Conservation (phyloP, 768 basidiomycete species). For the Dioszegia hungarica region DNA sequence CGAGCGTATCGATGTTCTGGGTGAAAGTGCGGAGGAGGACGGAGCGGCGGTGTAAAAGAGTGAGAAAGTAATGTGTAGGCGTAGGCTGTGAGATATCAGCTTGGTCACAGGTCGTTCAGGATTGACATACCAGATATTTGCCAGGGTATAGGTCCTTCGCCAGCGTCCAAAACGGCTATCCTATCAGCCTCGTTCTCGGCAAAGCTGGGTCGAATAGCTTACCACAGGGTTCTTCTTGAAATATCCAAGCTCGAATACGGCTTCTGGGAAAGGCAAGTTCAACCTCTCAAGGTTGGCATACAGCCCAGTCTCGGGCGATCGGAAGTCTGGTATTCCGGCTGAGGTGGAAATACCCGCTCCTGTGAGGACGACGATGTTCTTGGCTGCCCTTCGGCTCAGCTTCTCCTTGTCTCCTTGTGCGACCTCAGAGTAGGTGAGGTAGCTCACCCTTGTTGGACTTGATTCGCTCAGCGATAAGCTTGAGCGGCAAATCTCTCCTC, state of each 20-base stretch:
- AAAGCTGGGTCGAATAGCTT: not conserved
- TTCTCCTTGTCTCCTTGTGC: too few relatives aligned
- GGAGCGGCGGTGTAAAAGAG: constrained; percentile 64
- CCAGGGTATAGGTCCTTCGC: constrained; percentile 92
- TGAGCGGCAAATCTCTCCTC: not conserved
- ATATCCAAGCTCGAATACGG: constrained; percentile 87
- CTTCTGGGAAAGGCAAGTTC: constrained; percentile 76
- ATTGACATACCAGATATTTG: constrained; percentile 48
- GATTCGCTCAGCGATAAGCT: constrained; percentile 10
- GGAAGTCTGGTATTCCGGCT: constrained; percentile 64
- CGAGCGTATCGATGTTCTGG: constrained; percentile 71
- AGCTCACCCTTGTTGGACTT: constrained; percentile 12
- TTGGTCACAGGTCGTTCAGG: not conserved
- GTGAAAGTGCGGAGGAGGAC: constrained; percentile 57
- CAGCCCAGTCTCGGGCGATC: constrained; percentile 73
- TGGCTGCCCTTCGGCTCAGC: constrained; percentile 19
- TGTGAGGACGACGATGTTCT: constrained; percentile 35
- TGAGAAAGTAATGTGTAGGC: constrained; percentile 81
- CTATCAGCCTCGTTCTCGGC: not conserved
- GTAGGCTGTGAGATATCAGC: constrained; percentile 63
- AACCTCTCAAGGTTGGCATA: constrained; percentile 51
- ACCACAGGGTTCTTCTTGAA: constrained; percentile 75
- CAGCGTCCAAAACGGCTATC: constrained; percentile 65
- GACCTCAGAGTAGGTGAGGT: too few relatives aligned
- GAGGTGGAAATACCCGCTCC: constrained; percentile 43